Base-by-base conservation (phyloP, 2,329 filamentous ascomycete genomes). In the Biscogniauxia sp. region DNA sequence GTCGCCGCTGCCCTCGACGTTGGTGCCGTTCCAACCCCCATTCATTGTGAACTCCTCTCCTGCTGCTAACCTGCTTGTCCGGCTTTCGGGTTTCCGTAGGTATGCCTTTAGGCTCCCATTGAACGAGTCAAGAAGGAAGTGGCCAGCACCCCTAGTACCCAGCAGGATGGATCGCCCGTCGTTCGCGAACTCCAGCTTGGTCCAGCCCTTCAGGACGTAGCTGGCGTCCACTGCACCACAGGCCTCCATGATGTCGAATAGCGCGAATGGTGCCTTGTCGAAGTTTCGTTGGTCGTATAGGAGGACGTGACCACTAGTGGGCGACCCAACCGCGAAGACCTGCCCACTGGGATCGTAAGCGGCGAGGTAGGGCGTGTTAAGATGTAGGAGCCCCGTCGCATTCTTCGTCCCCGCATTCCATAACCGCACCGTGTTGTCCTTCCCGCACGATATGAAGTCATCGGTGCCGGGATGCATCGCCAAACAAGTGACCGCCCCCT, bases 221-320 rank as follows among this genome's bases (percentile, higher is more conserved):
- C 88, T 84, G 5, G 81, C 75, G 64, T 84, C 79, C 55, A 80
- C 69, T 70, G 77, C 61, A 70, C 78, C 72, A 53, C 79, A 79
- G 55, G 81, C 77, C 59, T 88, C 85, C 23, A 87, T 77, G 17
- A 98, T 80, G 71, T 98, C 94, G 70, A 98, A 95, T 8, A 85
- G 90, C 11, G 88, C 84, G 70, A 99, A 96, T 0, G 95, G 95
- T 4, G 90, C 87, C 75, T 95, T 96, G 75, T 97, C 92, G 77
- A 92, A 98, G 74, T 97, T 96, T 66, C 93, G 89, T 67, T 93
- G 85, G 74, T 99, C 95, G 78, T 98, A 99, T 54, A 99, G 87
- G 17, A 97, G 82, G 54, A 99, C 82, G 2, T 86, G 86, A 54
- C 92, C 91, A 50, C 91, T 90, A 3, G 85, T 84, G 4, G 94